Evolutionary conservation across 2,329 filamentous ascomycete species (phyloP), one percentile per base, ranked within the genome.

Genomic region (Talaromyces sp.): DNA sequence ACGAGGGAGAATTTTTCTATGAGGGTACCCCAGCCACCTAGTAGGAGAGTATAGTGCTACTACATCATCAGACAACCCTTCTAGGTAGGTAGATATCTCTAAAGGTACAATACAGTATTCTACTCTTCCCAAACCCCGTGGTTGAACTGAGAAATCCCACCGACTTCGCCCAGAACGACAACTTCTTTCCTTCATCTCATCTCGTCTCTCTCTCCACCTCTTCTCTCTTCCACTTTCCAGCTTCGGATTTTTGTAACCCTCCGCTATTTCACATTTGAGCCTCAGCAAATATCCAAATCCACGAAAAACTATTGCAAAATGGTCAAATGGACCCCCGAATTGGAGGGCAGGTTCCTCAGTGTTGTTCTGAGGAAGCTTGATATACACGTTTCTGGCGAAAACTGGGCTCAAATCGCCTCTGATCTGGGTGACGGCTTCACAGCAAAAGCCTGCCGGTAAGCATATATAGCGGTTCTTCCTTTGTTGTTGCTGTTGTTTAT

Each of bases 391-490:
- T 33, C 56, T 12, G 56, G 56, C 2, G 56, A 57, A 7, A 1
- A 57, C 14, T 57, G 56, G 56, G 14, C 10, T 28, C 16, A 33
- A 12, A 33, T 57, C 8, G 56, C 56, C 1, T 9, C 16, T 14
- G 40, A 18, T 3, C 28, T 57, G 27, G 56, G 56, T 3, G 56
- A 50, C 0, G 56, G 33, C 3, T 34, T 57, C 14, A 50, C 56
- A 9, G 7, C 40, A 4, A 57, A 57, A 50, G 56, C 56, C 23
- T 57, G 56, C 42, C 42, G 56, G 56, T 57, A 14, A 51, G 56
- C 30, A 23, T 30, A 18, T 27, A 27, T 53, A 4, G 18, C 10
- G 3, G 16, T 31, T 18, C 6, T 53, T 53, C n/a, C 50, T 31
- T 30, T 52, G 28, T 30, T 52, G 28, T 18, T 30, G 27, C 18